Conservation (phyloP, 2,329 filamentous ascomycete species). For the Diaporthe vexans region DNA sequence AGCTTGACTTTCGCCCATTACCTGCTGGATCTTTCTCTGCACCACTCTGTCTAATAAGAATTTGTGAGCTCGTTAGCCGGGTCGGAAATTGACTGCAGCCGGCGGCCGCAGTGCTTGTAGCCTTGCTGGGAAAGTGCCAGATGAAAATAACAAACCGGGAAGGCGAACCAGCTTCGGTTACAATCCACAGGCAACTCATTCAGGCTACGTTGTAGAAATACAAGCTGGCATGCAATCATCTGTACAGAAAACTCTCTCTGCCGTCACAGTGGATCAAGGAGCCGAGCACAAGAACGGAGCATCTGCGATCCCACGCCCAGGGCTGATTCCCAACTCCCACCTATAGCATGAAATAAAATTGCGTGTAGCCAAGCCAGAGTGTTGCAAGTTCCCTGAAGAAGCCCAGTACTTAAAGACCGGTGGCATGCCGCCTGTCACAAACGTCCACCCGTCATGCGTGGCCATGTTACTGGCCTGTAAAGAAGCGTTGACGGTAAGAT, state of each 20-base stretch:
- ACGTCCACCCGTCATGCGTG: too few relatives aligned
- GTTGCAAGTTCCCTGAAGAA: not conserved
- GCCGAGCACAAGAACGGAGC: not conserved
- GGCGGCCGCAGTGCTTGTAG: not conserved
- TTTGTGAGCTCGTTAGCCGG: not conserved
- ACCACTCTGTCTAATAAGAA: too few relatives aligned
- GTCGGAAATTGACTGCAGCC: not conserved
- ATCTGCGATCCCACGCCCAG: too few relatives aligned
- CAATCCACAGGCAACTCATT: too few relatives aligned
- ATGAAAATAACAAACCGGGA: not conserved
- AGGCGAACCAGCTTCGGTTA: too few relatives aligned
- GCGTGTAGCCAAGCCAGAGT: not conserved
- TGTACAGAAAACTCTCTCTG: not conserved
- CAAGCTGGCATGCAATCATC: not conserved
- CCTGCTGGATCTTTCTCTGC: not conserved
- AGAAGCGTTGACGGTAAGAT: too few relatives aligned
- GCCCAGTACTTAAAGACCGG: not conserved
- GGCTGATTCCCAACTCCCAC: not conserved
- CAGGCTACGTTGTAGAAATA: not conserved
- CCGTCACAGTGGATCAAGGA: not conserved
- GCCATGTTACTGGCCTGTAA: too few relatives aligned
- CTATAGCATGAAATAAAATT: not conserved
- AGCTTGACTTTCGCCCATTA: too few relatives aligned
- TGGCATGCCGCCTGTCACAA: too few relatives aligned
- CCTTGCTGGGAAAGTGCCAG: not conserved